Base-by-base conservation (phyloP, 163 green algal species). In the Volvox carteri region DNA sequence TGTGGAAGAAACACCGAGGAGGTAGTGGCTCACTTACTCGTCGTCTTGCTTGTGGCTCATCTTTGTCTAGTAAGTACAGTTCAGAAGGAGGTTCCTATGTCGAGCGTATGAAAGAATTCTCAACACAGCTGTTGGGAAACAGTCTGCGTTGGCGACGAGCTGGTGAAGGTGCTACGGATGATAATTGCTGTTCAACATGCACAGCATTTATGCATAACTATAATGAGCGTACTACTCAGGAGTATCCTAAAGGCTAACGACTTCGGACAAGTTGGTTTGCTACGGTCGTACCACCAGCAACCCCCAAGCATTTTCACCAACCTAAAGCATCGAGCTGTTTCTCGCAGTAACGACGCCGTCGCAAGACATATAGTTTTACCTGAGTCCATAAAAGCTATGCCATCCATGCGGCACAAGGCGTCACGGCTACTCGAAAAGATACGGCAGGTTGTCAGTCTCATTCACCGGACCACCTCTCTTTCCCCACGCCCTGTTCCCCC, bases 31-130 rank as follows among this genome's bases (percentile, higher is more conserved):
- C 7, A 80, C 92, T 86, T 72, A 96, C 94, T 96, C 94, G 80
- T 96, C 94, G 80, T 96, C 94, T 56, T 93, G 92, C 86, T 96
- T 96, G 93, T 96, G 93, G 48, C 70, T 88, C 93, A 95, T 95
- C 30, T 56, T 93, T 60, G 30, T 39, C n/a, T n/a, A n/a, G n/a
- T 72, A 42, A 70, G 18, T 81, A 67, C 42, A 6, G 50, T 21
- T 37, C 35, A 37, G 25, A 50, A 50, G 18, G 39, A 2, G 67
- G n/a, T 35, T 76, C 18, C 11, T 58, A 78, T n/a, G 58, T 37
- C 11, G 39, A 42, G 9, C 14, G 33, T 56, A 78, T 58, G 70
- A 78, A 58, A 78, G 4, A 78, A 35, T 78, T n/a, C 6, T 16
- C 14, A 54, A 16, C 42, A 8, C 70, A 58, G 39, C 33, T 28